Evolutionary conservation across 1,139 yeast species (phyloP), one percentile per base, ranked within the genome.

Genomic region (Nematodospora anomalae): DNA sequence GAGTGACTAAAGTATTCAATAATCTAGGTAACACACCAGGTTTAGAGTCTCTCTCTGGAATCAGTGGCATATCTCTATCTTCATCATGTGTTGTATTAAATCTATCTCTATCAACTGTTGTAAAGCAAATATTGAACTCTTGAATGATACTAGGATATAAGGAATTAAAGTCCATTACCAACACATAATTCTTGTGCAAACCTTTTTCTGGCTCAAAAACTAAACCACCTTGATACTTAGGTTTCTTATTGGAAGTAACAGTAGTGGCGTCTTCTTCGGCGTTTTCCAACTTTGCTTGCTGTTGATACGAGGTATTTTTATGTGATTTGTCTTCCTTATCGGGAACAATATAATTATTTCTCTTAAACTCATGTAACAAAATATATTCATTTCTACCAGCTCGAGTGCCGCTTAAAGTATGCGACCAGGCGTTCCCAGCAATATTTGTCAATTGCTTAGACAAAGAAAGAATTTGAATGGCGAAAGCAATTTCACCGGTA

Each of bases 341-440:
- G 1, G 98, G 98, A 4, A 89, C 86, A 51, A 94, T 81, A 53
- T 75, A 92, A 8, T 83, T 82, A 53, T 83, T 81, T 54, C 83
- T 79, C 21, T 81, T 74, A 61, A 94, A 94, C 61, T 94, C 98
- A 60, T 94, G 99, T 42, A 92, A 67, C 58, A 94, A 71, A 74
- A 94, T 87, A 57, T 69, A 92, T 60, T 94, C 98, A 61, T 92
- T 92, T 65, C 98, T 79, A 52, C 96, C 97, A 10, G 96, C 95
- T 53, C 99, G 78, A 0, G 97, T 87, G 62, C 99, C 99, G 39
- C 89, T 81, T 38, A 94, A 69, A 0, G 98, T 92, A 48, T 87
- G 89, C 3, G 95, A 79, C 99, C 99, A 94, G 0, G 97, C 92
- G 58, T 92, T 94, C 50, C 99, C 99, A 1, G 98, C 97, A 46